phyloP scores from a whole-genome alignment of 495 filamentous ascomycete species.

The Penicillium silybi region DNA sequence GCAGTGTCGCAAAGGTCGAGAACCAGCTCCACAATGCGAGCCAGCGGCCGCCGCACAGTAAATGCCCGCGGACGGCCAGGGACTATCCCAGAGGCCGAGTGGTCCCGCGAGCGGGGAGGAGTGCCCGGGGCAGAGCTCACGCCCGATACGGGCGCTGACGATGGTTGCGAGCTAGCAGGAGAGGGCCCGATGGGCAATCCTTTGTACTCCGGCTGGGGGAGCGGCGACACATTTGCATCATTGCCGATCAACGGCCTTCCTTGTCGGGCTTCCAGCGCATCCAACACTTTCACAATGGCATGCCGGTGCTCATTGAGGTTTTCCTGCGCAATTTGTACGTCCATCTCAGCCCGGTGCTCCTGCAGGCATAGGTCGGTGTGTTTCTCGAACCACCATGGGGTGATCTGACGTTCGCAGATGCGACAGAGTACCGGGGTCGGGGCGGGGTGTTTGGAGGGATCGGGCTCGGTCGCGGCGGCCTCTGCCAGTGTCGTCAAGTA shows the following conservation, averaged over 20 bases:
- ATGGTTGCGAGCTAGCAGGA: constrained; percentile 43
- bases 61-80: constrained; percentile 78
- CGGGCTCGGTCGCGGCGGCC: constrained; percentile 80
- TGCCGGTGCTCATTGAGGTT: constrained; percentile 89
- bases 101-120: constrained; percentile 71
- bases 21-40: constrained; percentile 89
- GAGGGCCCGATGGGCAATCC: constrained; percentile 80
- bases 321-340: constrained; percentile 93
- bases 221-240: constrained; percentile 46
- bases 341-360: constrained; percentile 95
- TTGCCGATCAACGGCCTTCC: constrained; percentile 58
- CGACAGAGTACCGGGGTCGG: constrained; percentile 89
- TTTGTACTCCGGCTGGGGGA: constrained; percentile 80
- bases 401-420: constrained; percentile 95
- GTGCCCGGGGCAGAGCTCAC: constrained; percentile 68
- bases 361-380: constrained; percentile 94
- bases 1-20: constrained; percentile 95
- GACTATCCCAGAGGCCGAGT: constrained; percentile 66
- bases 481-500: constrained; percentile 89
- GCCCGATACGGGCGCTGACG: constrained; percentile 58
- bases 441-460: constrained; percentile 77
- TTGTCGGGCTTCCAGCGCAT: constrained; percentile 80
- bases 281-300: constrained; percentile 91
- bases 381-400: constrained; percentile 99
- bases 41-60: constrained; percentile 80